phyloP scores from a whole-genome alignment of 2,329 filamentous ascomycete genomes.

The Penicillium hordei region DNA sequence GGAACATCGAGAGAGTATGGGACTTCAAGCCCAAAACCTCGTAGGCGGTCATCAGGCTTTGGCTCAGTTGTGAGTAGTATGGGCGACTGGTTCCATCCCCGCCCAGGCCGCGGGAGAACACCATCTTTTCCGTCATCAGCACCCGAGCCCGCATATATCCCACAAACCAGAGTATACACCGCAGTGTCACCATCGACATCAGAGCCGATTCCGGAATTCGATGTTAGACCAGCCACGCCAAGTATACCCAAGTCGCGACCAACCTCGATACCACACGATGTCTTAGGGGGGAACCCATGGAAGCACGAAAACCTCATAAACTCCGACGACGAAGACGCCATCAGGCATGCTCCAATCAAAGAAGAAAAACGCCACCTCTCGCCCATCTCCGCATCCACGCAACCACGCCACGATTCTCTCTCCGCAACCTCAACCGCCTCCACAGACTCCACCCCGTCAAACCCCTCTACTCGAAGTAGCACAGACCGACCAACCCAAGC shows the following conservation, averaged over 20 bases:
- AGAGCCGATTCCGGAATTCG: neutral
- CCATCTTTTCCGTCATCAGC: neutral
- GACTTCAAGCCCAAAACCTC: neutral
- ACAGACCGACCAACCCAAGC: neutral
- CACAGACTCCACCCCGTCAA: slow-evolving; percentile 11
- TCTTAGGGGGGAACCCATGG: slow-evolving; percentile 1
- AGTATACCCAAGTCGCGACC: neutral
- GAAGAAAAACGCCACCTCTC: neutral
- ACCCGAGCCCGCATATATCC: neutral
- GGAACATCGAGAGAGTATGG: neutral
- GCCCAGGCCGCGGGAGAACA: neutral
- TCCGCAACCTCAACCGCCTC: slow-evolving; percentile 11
- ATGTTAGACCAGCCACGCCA: neutral
- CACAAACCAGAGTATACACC: neutral
- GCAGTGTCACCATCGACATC: neutral
- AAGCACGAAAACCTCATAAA: neutral
- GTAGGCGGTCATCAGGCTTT: neutral
- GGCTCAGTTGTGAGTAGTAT: slow-evolving; percentile 1
- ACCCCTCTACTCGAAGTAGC: slow-evolving; percentile 4
- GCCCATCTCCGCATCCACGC: neutral
- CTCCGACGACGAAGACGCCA: neutral
- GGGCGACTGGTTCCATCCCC: neutral
- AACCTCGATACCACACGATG: neutral
- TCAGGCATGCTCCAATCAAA: neutral
- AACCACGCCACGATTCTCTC: neutral